A percentile compares a stretch with the other conserved stretches of the same genome.
Conservation (phyloP, 139 green algal genomes). For the Chlamydomonas sp. region DNA sequence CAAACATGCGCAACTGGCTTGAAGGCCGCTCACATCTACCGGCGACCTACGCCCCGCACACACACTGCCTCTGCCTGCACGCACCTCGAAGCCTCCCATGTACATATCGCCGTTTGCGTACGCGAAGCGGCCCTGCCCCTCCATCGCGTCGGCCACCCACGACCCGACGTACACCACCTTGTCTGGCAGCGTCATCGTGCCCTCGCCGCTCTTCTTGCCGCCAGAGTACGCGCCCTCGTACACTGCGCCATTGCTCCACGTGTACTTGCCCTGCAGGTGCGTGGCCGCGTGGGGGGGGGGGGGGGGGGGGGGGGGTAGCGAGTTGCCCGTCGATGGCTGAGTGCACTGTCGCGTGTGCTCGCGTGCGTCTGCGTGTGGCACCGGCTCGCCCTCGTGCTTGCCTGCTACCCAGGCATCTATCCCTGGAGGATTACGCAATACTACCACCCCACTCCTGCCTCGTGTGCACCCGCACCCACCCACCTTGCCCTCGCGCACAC, state of each 20-base stretch:
- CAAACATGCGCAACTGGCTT: no score
- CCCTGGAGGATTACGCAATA: no score
- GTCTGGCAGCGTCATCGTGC: slow-evolving; percentile 42
- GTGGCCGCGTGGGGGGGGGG: no score
- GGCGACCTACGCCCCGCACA: background rate
- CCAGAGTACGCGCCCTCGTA: slow-evolving; percentile 45
- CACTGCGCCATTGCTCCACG: slow-evolving; percentile 37
- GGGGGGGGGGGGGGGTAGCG: slow-evolving; percentile 3
- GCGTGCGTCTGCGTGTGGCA: background rate
- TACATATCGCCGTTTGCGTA: slow-evolving; percentile 58
- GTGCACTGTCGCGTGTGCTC: background rate
- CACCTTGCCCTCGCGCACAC: slow-evolving; percentile 33
- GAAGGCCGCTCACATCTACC: no score
- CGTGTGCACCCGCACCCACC: no score
- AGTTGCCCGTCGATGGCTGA: background rate
- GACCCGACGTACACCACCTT: slow-evolving; percentile 48
- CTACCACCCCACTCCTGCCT: no score
- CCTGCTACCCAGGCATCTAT: no score
- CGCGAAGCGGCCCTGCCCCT: slow-evolving; percentile 35
- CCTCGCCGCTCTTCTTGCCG: slow-evolving; percentile 44
- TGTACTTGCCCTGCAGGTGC: slow-evolving; percentile 59
- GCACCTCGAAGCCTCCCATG: slow-evolving; percentile 38
- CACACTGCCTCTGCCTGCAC: slow-evolving; percentile 31
- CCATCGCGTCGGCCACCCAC: slow-evolving; percentile 46
- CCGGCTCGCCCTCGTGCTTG: no score